A percentile compares a stretch with the other conserved stretches of the same genome.
Conservation (phyloP, 768 basidiomycete species). For the Gelatoporia subvermispora region DNA sequence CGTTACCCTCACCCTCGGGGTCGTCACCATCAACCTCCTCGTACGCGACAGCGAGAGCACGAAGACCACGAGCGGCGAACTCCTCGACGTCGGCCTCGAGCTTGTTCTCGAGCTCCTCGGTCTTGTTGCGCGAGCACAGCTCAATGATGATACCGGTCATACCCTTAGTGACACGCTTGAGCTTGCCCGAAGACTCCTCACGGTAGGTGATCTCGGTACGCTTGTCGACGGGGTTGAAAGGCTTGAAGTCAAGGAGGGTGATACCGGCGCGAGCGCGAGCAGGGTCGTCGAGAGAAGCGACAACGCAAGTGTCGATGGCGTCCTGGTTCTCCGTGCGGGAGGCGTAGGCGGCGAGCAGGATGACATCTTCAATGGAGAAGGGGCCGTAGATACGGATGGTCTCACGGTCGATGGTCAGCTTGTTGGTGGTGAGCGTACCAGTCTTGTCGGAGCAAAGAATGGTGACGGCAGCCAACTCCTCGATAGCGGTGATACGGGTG, state of each 20-base stretch:
- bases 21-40: slow-evolving; percentile 88
- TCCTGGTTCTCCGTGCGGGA: slow-evolving; percentile 99
- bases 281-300: slow-evolving; percentile 70
- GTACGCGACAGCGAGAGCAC: slow-evolving; percentile 92
- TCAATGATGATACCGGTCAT: slow-evolving; percentile 99
- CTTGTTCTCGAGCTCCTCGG: slow-evolving; percentile 82
- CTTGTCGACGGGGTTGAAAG: slow-evolving; percentile 99
- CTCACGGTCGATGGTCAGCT: slow-evolving; percentile 92
- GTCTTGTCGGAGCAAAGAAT: slow-evolving; percentile 99
- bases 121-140: slow-evolving; percentile 96
- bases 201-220: slow-evolving; percentile 98
- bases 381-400: slow-evolving; percentile 89
- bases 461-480: slow-evolving; percentile 96
- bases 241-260: slow-evolving; percentile 97
- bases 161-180: slow-evolving; percentile 99
- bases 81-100: slow-evolving; percentile 96
- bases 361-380: slow-evolving; percentile 85
- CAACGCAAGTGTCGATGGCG: slow-evolving; percentile 89
- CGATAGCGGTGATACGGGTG: slow-evolving; percentile 98
- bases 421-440: slow-evolving; percentile 97
- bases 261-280: slow-evolving; percentile 82
- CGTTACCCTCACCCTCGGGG: slow-evolving; percentile 84
- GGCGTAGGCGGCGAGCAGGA: slow-evolving; percentile 91
- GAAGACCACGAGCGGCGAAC: slow-evolving; percentile 92
- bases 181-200: slow-evolving; percentile 89